Evolutionary conservation across 2,329 filamentous ascomycete species (phyloP).

Genomic region (Sclerotinia sclerotiorum): DNA sequence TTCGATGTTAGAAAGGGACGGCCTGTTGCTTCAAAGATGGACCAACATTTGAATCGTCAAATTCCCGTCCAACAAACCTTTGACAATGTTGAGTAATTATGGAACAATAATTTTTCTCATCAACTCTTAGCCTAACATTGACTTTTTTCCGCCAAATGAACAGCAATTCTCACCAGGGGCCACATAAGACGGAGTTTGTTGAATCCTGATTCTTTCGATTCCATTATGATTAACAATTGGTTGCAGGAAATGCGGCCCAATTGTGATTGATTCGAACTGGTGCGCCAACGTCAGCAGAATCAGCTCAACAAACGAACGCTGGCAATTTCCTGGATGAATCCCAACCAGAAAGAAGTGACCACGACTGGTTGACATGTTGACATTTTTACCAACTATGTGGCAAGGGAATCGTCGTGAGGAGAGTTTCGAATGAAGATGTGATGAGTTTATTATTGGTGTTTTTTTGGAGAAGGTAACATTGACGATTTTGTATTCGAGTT

Average conservation of each 20-base stretch:
- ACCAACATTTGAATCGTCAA: not conserved
- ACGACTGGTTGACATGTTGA: not conserved
- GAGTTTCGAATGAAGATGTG: not conserved
- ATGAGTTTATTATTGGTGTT: slow-evolving; percentile 2
- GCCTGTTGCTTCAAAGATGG: slow-evolving; percentile 2
- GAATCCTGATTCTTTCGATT: not conserved
- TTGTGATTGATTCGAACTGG: not conserved
- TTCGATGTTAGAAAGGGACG: slow-evolving; percentile 11
- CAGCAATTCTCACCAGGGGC: not conserved
- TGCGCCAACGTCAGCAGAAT: not conserved
- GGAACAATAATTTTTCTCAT: not conserved
- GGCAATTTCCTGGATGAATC: not conserved
- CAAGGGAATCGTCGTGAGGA: not conserved
- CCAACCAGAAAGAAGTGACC: not conserved
- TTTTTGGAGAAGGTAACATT: not conserved
- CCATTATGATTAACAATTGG: slow-evolving; percentile 10
- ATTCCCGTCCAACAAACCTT: not conserved
- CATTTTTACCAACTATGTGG: not conserved
- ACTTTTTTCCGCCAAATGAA: not conserved
- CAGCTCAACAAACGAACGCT: slow-evolving; percentile 7
- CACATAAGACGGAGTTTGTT: not conserved
- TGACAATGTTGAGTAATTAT: not conserved
- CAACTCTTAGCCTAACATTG: slow-evolving; percentile 15
- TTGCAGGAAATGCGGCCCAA: not conserved
- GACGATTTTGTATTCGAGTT: not conserved